Evolutionary conservation across 2,329 filamentous ascomycete species (phyloP), one percentile per base, ranked within the genome.

Genomic region (Ophiostoma ips): DNA sequence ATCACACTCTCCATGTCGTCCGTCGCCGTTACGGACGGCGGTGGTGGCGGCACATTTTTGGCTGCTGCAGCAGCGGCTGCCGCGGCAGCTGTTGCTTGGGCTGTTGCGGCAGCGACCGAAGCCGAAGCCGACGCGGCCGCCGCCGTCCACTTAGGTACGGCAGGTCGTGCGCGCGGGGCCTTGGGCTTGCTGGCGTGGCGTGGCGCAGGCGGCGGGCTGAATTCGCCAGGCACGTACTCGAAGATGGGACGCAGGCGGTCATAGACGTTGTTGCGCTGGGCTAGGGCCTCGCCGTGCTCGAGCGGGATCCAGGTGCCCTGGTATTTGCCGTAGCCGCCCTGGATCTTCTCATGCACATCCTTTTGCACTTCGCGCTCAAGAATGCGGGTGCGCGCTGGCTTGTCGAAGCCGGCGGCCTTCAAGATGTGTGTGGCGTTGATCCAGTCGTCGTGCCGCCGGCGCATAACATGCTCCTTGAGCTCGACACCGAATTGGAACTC

Each of bases 381-480:
- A 51, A 98, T 96, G 55, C 92, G 79, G 37, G 92, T 98, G 63
- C 92, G 77, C 12, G 90, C 87, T 3, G 92, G 92, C 67, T 98
- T 98, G 67, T 98, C 92, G 62, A 95, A 95, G 50, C 90, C 90
- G 55, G 92, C 92, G 37, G 94, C 87, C 63, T 98, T 98, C 46
- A 98, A 71, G 53, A 98, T 96, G 63, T 98, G 92, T 49, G 92
- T 98, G n/a, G 92, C 92, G 72, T 98, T 98, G 69, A 98, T 92
- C 88, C 90, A 98, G 67, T 96, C 81, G 66, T 98, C 92, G 49
- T 81, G 77, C 53, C 90, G 81, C 47, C 92, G 80, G 65, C 92
- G 84, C 92, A 98, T 98, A 57, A 96, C 85, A 85, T 95, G 87
- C 60, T 84, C 77, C 62, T 83, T 81, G 31, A 81, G 63, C 63